phyloP scores from a whole-genome alignment of 1,284 basidiomycete species.

The Sporisorium iseilematis-ciliati region DNA sequence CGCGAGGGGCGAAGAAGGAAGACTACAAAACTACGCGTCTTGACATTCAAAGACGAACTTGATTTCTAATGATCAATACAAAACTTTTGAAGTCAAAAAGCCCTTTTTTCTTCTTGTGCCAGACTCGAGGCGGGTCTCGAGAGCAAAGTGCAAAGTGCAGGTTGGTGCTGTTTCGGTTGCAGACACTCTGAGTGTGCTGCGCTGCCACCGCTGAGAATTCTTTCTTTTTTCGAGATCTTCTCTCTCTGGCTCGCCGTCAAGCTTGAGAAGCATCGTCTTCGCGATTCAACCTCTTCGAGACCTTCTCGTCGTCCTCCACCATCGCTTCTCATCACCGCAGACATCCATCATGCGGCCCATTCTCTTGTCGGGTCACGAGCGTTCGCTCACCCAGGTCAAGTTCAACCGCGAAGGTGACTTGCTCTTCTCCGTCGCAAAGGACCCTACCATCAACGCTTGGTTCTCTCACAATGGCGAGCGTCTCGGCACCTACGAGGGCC shows the following conservation, averaged over 20 bases:
- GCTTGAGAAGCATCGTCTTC: slow-evolving; percentile 4
- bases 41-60: not conserved
- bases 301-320: slow-evolving; percentile 19
- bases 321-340: slow-evolving; percentile 16
- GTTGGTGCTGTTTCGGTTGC: slow-evolving; percentile 1
- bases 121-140: slow-evolving; percentile 1
- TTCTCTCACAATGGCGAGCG: slow-evolving; percentile 99
- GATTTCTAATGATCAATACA: slow-evolving; percentile 5
- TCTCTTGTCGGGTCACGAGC: slow-evolving; percentile 85
- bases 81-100: not conserved
- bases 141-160: too few relatives aligned
- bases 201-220: slow-evolving; percentile 10
- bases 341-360: slow-evolving; percentile 29
- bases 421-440: slow-evolving; percentile 95
- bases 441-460: slow-evolving; percentile 95
- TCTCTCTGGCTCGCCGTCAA: slow-evolving; percentile 6
- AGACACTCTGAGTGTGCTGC: slow-evolving; percentile 7
- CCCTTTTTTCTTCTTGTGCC: not conserved
- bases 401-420: slow-evolving; percentile 95
- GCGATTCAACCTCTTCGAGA: slow-evolving; percentile 2
- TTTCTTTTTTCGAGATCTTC: slow-evolving; percentile 27
- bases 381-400: slow-evolving; percentile 82
- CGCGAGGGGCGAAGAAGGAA: not conserved
- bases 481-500: slow-evolving; percentile 93
- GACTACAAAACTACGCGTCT: too few relatives aligned